phyloP scores from a whole-genome alignment of 2,329 filamentous ascomycete species.

The Pyricularia grisea region DNA sequence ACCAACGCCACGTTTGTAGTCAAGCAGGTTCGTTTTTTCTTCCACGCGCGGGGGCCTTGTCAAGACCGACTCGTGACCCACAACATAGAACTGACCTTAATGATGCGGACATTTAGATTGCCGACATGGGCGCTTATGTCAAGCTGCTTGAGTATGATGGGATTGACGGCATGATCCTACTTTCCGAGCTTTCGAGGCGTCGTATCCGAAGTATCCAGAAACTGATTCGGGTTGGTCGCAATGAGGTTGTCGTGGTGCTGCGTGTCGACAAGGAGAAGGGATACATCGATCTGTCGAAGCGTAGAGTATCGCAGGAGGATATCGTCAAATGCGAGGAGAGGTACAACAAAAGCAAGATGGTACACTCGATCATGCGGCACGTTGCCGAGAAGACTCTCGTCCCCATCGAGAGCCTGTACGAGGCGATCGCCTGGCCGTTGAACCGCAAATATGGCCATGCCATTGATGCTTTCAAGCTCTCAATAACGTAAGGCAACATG shows the following conservation, averaged over 20 bases:
- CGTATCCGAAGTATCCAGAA: slow-evolving; percentile 99
- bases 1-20: slow-evolving; percentile 6
- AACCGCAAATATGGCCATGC: slow-evolving; percentile 97
- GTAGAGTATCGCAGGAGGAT: slow-evolving; percentile 93
- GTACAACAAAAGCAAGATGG: slow-evolving; percentile 99
- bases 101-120: slow-evolving; percentile 55
- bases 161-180: slow-evolving; percentile 99
- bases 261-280: slow-evolving; percentile 98
- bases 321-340: slow-evolving; percentile 97
- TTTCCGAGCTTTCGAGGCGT: slow-evolving; percentile 93
- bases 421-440: slow-evolving; percentile 91
- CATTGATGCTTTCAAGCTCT: slow-evolving; percentile 97
- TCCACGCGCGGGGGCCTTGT: not conserved
- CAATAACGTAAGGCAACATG: slow-evolving; percentile 67
- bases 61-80: not conserved
- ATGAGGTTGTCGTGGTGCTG: slow-evolving; percentile 96
- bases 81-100: not conserved
- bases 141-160: slow-evolving; percentile 99
- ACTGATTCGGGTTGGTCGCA: slow-evolving; percentile 93
- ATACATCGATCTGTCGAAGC: slow-evolving; percentile 98
- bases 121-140: slow-evolving; percentile 99
- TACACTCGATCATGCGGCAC: slow-evolving; percentile 97
- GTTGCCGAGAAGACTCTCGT: slow-evolving; percentile 94
- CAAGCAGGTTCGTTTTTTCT: slow-evolving; percentile 54
- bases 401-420: slow-evolving; percentile 91